These are phyloP conservation scores for Pinus taeda DNA, from an alignment of 75 land plant genomes.

Conservation along the genomic window DNA sequence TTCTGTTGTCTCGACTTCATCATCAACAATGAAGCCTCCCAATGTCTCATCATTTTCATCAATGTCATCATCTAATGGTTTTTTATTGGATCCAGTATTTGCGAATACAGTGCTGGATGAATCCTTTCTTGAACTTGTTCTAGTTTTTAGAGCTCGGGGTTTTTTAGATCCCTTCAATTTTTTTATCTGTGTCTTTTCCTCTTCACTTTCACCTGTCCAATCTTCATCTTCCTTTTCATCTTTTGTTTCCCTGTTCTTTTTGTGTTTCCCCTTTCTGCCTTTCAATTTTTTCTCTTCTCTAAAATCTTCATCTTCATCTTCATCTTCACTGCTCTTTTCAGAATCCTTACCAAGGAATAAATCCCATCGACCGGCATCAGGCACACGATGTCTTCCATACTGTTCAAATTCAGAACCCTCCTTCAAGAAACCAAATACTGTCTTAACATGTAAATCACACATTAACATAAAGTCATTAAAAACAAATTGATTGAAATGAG, in stretches of 20 bases:
- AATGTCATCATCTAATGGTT: slow-evolving; percentile 8
- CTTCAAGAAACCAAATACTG: slow-evolving; percentile 59
- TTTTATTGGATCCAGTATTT: background rate
- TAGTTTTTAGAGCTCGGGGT: slow-evolving; percentile 8
- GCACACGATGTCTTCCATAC: slow-evolving; percentile 24
- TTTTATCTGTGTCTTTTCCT: slow-evolving; percentile 18
- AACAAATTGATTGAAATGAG: background rate
- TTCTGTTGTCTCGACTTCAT: slow-evolving; percentile 18
- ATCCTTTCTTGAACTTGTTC: background rate
- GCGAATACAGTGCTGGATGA: background rate
- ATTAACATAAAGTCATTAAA: background rate
- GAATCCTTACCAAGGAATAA: slow-evolving; percentile 39
- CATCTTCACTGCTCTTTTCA: slow-evolving; percentile 15
- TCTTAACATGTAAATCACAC: slow-evolving; percentile 8
- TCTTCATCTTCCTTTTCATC: slow-evolving; percentile 27
- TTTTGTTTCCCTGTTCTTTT: slow-evolving; percentile 6
- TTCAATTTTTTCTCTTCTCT: background rate
- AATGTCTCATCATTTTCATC: slow-evolving; percentile 42
- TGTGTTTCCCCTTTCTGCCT: background rate
- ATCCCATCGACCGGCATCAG: slow-evolving; percentile 27
- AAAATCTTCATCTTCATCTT: slow-evolving; percentile 50
- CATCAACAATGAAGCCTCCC: slow-evolving; percentile 54
- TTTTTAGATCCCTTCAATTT: slow-evolving; percentile 13
- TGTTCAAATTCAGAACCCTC: slow-evolving; percentile 50
- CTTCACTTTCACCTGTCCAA: slow-evolving; percentile 46